phyloP scores from a whole-genome alignment of 2,329 filamentous ascomycete genomes.

The Penicillium hordei region DNA sequence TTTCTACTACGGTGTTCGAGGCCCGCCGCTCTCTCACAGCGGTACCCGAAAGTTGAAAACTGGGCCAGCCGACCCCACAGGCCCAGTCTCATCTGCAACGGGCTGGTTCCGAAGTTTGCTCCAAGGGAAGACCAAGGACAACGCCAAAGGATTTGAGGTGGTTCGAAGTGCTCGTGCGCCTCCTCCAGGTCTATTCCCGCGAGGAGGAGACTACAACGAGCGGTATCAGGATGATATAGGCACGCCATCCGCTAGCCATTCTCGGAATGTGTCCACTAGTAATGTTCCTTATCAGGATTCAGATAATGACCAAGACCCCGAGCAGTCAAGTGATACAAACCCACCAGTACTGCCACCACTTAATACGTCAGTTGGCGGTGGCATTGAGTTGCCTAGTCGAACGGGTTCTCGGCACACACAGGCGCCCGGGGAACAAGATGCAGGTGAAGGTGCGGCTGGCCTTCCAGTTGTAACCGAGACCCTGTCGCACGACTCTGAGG shows the following conservation, averaged over 20 bases:
- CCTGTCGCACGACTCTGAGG: constrained; percentile 14
- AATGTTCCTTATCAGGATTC: constrained; percentile 30
- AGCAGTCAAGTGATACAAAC: constrained; percentile 26
- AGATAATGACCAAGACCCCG: constrained; percentile 23
- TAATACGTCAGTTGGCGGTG: constrained; percentile 52
- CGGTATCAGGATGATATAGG: constrained; percentile 59
- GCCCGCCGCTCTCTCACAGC: constrained; percentile 78
- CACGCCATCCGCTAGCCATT: constrained; percentile 23
- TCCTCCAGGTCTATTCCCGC: constrained; percentile 63
- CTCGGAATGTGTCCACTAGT: constrained; percentile 27
- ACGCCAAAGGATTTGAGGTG: constrained; percentile 94
- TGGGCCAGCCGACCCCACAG: constrained; percentile 90
- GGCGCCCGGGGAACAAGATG: constrained; percentile 30
- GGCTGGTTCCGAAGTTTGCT: constrained; percentile 84
- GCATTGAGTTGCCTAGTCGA: constrained; percentile 64
- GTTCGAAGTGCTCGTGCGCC: constrained; percentile 87
- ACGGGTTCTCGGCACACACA: constrained; percentile 60
- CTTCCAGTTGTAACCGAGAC: constrained; percentile 25
- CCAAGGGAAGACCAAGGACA: constrained; percentile 85
- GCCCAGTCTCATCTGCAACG: constrained; percentile 82
- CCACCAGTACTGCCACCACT: constrained; percentile 59
- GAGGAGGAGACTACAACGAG: constrained; percentile 61
- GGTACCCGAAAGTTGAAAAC: constrained; percentile 85
- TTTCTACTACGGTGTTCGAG: constrained; percentile 92
- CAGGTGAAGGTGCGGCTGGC: constrained; percentile 11